A percentile compares a stretch with the other conserved stretches of the same genome.
Evolutionary conservation across 2,329 filamentous ascomycete genomes (phyloP).

Genomic region (Fusarium cyanostomum): DNA sequence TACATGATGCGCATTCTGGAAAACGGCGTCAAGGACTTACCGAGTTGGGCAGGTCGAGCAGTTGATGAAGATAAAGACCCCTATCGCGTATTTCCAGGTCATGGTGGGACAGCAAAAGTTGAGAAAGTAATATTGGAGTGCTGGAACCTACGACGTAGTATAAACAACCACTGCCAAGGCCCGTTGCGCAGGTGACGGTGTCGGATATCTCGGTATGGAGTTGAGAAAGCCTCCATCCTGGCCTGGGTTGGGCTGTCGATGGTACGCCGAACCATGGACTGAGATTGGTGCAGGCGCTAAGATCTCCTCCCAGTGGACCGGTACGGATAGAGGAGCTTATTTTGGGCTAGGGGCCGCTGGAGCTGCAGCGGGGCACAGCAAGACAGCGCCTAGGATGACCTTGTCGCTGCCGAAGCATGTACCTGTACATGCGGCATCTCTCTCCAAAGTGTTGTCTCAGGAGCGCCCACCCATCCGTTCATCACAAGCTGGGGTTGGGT

Average conservation of each 20-base stretch:
- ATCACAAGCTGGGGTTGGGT: conserved; percentile 31
- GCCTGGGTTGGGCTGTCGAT: conserved; percentile 3
- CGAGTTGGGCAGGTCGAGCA: conserved; percentile 32
- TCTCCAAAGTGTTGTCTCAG: conserved; percentile 20
- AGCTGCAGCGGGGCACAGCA: conserved; percentile 13
- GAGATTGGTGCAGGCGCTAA: conserved; percentile 20
- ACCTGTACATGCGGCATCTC: conserved; percentile 11
- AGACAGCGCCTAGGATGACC: conserved; percentile 21
- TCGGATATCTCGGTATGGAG: conserved; percentile 14
- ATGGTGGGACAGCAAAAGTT: background rate
- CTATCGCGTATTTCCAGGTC: conserved; percentile 15
- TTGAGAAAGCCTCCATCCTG: conserved; percentile 7
- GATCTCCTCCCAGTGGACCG: conserved; percentile 21
- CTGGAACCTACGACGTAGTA: conserved; percentile 14
- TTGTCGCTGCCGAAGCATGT: conserved; percentile 6
- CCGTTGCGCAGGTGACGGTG: conserved; percentile 30
- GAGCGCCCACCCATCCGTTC: conserved; percentile 28
- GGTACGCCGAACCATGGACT: background rate
- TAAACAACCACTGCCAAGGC: conserved; percentile 12
- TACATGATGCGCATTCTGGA: conserved; percentile 4
- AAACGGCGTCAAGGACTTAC: conserved; percentile 21
- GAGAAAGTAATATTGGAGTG: background rate
- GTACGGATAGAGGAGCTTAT: conserved; percentile 23
- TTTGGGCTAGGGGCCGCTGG: conserved; percentile 6
- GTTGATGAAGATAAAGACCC: conserved; percentile 15